Evolutionary conservation across 2,329 filamentous ascomycete species (phyloP).

Genomic region (Pseudogymnoascus sp.): DNA sequence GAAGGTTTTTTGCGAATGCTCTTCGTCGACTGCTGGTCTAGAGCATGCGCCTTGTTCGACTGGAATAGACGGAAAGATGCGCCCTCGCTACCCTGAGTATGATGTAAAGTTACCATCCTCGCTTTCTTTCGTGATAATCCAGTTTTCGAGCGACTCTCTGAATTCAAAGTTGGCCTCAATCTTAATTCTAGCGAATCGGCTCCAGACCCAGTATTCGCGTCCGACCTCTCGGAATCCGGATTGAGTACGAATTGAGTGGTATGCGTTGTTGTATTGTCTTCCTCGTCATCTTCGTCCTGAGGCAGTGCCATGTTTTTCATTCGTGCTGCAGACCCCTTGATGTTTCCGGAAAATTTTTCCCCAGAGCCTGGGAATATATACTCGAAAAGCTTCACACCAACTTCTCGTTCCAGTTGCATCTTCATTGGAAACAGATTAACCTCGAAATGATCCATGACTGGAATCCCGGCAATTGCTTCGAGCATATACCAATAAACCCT

Average conservation of each 20-base stretch:
- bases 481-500: slow-evolving; percentile 97
- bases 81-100: slow-evolving; percentile 24
- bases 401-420: slow-evolving; percentile 85
- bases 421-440: slow-evolving; percentile 89
- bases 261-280: slow-evolving; percentile 25
- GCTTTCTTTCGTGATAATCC: neutral
- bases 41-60: slow-evolving; percentile 24
- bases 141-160: slow-evolving; percentile 32
- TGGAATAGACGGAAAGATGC: slow-evolving; percentile 38
- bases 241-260: slow-evolving; percentile 8
- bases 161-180: slow-evolving; percentile 71
- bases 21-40: slow-evolving; percentile 17
- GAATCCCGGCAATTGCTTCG: slow-evolving; percentile 94
- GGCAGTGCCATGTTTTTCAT: slow-evolving; percentile 42
- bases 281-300: slow-evolving; percentile 24
- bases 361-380: slow-evolving; percentile 88
- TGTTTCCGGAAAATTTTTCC: slow-evolving; percentile 29
- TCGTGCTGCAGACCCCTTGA: slow-evolving; percentile 55
- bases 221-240: slow-evolving; percentile 34
- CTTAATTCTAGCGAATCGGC: slow-evolving; percentile 64
- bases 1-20: slow-evolving; percentile 26
- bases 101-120: slow-evolving; percentile 22
- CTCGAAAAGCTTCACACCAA: slow-evolving; percentile 88
- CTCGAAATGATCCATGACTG: slow-evolving; percentile 94
- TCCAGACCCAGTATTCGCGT: slow-evolving; percentile 39